Conservation (phyloP, 2,329 filamentous ascomycete species). For the Paraconiothyrium brasiliense region DNA sequence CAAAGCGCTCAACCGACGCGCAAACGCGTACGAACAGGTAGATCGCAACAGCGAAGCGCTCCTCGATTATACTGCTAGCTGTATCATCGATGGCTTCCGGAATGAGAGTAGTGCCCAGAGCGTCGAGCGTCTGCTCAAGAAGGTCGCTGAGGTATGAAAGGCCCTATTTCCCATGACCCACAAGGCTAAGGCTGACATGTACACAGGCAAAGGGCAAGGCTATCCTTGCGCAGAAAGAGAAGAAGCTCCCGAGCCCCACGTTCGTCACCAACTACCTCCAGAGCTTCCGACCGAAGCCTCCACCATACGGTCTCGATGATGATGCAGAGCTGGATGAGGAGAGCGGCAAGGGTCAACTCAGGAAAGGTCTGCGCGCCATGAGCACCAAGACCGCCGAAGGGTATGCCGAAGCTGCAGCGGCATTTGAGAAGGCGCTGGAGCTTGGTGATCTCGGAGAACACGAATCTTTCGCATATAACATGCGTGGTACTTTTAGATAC, state of each 20-base stretch:
- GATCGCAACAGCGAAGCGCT: conserved; percentile 92
- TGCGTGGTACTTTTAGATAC: conserved; percentile 95
- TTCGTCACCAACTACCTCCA: conserved; percentile 99
- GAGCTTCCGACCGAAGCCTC: conserved; percentile 87
- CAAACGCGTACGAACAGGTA: conserved; percentile 95
- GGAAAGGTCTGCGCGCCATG: conserved; percentile 82
- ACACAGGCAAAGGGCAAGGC: conserved; percentile 78
- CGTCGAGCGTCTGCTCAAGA: conserved; percentile 93
- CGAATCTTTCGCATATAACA: conserved; percentile 93
- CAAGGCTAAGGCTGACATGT: background rate
- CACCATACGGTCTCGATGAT: conserved; percentile 84
- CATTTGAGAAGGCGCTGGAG: conserved; percentile 89
- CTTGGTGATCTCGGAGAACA: conserved; percentile 80
- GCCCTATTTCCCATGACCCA: too few species aligned
- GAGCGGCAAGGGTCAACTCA: conserved; percentile 84
- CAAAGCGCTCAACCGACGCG: conserved; percentile 95
- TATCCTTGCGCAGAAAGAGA: conserved; percentile 81
- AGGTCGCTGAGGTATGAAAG: conserved; percentile 76
- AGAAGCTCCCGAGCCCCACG: conserved; percentile 91
- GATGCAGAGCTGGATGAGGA: conserved; percentile 78
- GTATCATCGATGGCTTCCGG: conserved; percentile 97
- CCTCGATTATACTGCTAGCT: conserved; percentile 97
- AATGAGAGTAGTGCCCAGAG: conserved; percentile 88
- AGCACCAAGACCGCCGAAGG: conserved; percentile 87
- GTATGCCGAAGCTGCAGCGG: conserved; percentile 85